Evolutionary conservation across 306 rosid species (phyloP), one percentile per base, ranked within the genome.

Genomic region (Cucurbita argyrosperma): DNA sequence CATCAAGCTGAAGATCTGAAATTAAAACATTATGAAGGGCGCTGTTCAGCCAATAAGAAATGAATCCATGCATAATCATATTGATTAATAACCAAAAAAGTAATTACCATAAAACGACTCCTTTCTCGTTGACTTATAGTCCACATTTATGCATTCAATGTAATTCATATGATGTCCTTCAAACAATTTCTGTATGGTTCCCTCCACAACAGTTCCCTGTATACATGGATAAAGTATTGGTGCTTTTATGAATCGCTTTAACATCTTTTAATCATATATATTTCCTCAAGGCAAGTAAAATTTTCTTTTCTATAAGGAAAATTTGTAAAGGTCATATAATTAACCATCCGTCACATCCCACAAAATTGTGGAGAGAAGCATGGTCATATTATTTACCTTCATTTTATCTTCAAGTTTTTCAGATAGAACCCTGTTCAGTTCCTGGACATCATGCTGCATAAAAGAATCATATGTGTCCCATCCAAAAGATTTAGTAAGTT

Each of bases 111-210:
- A 95, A 85, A 89, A 95, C 10, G 99, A 95, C 78, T 95, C 99
- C 86, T 91, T 95, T 84, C 99, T 90, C 23, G 97, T 95, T 66
- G 99, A 95, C 82, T 91, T 95, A 73, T 91, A 95, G 83, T 95
- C 99, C 82, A 91, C 99, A n/a, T 95, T 95, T 79, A 95, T 89
- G 90, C 99, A 95, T 80, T 95, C 99, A 58, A 95, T 95, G 72
- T 91, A 95, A 78, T 95, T 95, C 99, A 95, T 95, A 72, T 95
- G 97, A 79, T 95, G 99, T 64, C 99, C 99, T 87, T 95, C 99
- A 80, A 95, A 95, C 79, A 95, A 88, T 77, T 91, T 87, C 81
- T 95, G 99, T 79, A 95, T 95, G 19, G 99, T 95, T 78, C 97
- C 99, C 87, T 95, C 99, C 26, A 95, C 99, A 73, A 95, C 99